These are phyloP conservation scores for Umbelopsis ramanniana DNA, from an alignment of 192 early-diverging fungal genomes.

Conservation along the genomic window DNA sequence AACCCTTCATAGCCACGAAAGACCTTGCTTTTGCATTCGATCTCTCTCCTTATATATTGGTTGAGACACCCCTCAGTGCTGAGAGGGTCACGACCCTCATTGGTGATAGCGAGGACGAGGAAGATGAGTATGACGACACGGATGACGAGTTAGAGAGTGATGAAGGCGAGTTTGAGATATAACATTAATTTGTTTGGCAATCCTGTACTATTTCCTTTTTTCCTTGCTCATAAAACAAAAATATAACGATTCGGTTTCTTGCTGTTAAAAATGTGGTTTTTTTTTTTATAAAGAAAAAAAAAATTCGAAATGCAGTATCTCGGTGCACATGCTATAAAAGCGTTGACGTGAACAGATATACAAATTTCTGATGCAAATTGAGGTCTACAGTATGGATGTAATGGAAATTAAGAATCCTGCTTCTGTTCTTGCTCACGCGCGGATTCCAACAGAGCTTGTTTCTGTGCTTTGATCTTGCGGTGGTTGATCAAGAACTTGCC, in stretches of 20 bases:
- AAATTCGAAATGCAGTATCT: too few species aligned
- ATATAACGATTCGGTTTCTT: too few species aligned
- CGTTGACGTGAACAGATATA: too few species aligned
- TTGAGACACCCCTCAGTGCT: constrained; percentile 64
- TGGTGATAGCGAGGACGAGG: constrained; percentile 54
- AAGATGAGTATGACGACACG: constrained; percentile 53
- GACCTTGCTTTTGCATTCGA: constrained; percentile 70
- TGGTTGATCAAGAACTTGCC: constrained; percentile 49
- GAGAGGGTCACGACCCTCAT: constrained; percentile 55
- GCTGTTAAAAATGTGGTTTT: too few species aligned
- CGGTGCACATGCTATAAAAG: too few species aligned
- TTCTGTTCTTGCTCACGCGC: constrained; percentile 11
- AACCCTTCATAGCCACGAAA: constrained; percentile 32
- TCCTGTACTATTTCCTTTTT: not conserved
- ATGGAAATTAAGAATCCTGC: not conserved
- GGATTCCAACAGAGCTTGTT: constrained; percentile 49
- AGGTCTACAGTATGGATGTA: not conserved
- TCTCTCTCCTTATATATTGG: constrained; percentile 65
- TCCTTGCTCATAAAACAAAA: not conserved
- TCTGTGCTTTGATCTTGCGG: constrained; percentile 57
- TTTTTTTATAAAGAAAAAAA: too few species aligned
- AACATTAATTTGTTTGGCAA: not conserved
- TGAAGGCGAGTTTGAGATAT: constrained; percentile 35
- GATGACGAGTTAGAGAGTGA: constrained; percentile 40
- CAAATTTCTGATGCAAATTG: not conserved